Conservation (phyloP, 2,329 filamentous ascomycete species). For the Penicillium griseofulvum region DNA sequence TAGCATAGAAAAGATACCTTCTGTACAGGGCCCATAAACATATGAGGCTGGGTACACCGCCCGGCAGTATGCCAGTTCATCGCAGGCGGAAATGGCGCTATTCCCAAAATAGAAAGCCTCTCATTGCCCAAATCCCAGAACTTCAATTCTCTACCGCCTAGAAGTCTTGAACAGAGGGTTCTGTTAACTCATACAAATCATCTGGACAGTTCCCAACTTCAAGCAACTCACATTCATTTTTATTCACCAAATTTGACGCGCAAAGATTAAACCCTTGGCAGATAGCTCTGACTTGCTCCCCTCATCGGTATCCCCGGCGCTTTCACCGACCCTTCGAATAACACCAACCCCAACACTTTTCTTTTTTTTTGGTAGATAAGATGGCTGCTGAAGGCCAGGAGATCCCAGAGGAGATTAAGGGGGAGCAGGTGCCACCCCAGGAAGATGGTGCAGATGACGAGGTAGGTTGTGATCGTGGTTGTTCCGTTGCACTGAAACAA, state of each 20-base stretch:
- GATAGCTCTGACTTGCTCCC: constrained; percentile 13
- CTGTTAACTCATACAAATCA: constrained; percentile 1
- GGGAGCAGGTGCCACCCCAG: constrained; percentile 39
- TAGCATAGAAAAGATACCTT: no score
- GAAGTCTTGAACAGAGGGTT: constrained; percentile 13
- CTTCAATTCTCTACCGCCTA: constrained; percentile 17
- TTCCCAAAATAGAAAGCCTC: constrained; percentile 16
- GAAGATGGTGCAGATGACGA: constrained; percentile 47
- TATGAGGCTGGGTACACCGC: neutral
- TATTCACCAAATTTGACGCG: neutral
- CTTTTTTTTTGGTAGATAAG: constrained; percentile 11
- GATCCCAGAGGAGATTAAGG: constrained; percentile 35
- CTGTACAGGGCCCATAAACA: no score
- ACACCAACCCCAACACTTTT: neutral
- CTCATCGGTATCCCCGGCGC: constrained; percentile 9
- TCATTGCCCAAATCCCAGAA: constrained; percentile 16
- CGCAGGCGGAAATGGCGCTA: constrained; percentile 13
- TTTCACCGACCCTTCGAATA: constrained; percentile 7
- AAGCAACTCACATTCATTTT: neutral
- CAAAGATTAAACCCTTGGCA: neutral
- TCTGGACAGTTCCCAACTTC: neutral
- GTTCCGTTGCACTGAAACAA: neutral
- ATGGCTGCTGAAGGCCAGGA: constrained; percentile 40
- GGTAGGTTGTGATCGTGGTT: constrained; percentile 30
- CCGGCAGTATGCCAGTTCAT: constrained; percentile 15